phyloP scores from a whole-genome alignment of 73 alveolate species.

The Paramecium pentaurelia region DNA sequence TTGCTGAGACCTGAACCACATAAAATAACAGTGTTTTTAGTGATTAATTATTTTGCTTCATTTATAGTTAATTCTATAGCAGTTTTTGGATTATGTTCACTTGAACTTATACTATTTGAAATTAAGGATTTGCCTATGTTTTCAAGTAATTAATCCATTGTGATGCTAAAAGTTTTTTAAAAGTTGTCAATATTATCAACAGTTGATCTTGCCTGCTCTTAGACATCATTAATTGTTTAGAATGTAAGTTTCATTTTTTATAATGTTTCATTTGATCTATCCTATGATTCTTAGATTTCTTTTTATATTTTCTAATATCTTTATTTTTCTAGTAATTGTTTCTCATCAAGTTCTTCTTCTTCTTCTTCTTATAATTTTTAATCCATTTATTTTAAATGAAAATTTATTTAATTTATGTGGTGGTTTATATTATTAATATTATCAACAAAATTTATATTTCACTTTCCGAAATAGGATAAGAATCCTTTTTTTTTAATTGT shows the following conservation, averaged over 20 bases:
- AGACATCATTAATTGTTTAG: not conserved
- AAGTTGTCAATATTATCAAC: not conserved
- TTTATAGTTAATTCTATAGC: not conserved
- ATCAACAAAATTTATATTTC: not conserved
- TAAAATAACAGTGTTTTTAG: slow-evolving; percentile 51
- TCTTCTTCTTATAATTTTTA: not conserved
- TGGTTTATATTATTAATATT: not conserved
- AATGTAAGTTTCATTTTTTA: not conserved
- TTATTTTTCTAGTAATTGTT: not conserved
- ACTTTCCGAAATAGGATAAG: slow-evolving; percentile 1
- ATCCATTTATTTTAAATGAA: not conserved
- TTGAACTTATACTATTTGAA: not conserved
- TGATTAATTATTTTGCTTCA: not conserved
- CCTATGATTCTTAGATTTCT: not conserved
- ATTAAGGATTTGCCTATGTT: not conserved
- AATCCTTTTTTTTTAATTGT: not conserved
- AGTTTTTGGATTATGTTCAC: slow-evolving; percentile 21
- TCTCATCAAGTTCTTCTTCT: not conserved
- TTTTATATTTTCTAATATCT: not conserved
- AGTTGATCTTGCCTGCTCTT: not conserved
- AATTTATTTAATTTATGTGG: not conserved
- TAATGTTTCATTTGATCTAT: not conserved
- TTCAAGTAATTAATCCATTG: not conserved
- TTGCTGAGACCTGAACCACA: slow-evolving; percentile 82
- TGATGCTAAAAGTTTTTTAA: not conserved